These are phyloP conservation scores for Pseudogymnoascus sp. DNA, from an alignment of 2,329 filamentous ascomycete species.

Conservation along the genomic window DNA sequence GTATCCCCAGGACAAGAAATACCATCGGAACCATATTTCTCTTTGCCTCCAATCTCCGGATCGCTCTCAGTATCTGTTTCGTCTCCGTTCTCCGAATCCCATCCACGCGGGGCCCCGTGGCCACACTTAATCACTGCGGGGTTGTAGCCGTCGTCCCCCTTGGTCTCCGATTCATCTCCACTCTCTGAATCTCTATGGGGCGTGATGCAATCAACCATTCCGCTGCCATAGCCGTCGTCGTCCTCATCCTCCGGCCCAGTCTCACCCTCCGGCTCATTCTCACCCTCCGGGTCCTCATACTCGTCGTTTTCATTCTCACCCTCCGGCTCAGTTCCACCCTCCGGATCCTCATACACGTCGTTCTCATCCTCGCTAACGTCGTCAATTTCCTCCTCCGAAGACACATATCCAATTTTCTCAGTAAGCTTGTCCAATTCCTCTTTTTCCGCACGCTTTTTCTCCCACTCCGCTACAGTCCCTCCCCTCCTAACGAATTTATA, in stretches of 20 bases:
- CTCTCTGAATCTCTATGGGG: too few relatives aligned
- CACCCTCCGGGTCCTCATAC: conserved; percentile 57
- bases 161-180: conserved; percentile 38
- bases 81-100: conserved; percentile 37
- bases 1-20: neutral
- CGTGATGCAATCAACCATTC: too few relatives aligned
- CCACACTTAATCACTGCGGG: neutral
- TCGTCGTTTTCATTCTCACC: conserved; percentile 64
- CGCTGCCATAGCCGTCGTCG: too few relatives aligned
- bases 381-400: neutral
- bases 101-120: conserved; percentile 34
- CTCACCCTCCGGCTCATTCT: conserved; percentile 43
- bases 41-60: neutral
- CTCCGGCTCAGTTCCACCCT: neutral
- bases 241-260: too few relatives aligned
- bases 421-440: neutral
- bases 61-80: neutral
- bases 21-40: neutral
- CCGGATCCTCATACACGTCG: neutral
- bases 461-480: neutral
- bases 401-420: neutral
- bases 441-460: neutral
- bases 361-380: neutral
- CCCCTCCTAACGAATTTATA: neutral
- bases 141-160: conserved; percentile 52